Conservation (phyloP, 2,329 filamentous ascomycete species). For the Mycogone perniciosa region DNA sequence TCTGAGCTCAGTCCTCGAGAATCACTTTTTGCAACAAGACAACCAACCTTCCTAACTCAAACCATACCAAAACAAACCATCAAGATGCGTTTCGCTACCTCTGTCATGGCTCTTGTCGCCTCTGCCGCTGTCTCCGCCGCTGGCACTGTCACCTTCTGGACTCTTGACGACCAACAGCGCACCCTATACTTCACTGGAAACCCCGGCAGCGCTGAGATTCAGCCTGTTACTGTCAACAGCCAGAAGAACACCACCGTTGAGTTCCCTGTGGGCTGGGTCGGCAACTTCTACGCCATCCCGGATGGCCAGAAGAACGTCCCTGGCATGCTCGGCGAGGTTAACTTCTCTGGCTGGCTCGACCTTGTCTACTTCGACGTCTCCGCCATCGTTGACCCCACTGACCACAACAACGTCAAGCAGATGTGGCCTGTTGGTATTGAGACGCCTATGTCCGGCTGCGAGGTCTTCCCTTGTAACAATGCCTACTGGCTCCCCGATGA, state of each 20-base stretch:
- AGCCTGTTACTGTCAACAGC: constrained; percentile 34
- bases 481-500: constrained; percentile 50
- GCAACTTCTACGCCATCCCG: constrained; percentile 45
- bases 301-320: constrained; percentile 35
- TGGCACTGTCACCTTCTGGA: constrained; percentile 51
- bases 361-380: constrained; percentile 53
- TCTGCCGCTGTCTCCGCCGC: constrained; percentile 37
- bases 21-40: constrained; percentile 21
- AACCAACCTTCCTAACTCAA: constrained; percentile 7
- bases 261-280: constrained; percentile 40
- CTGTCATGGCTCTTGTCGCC: constrained; percentile 39
- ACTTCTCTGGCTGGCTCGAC: constrained; percentile 42
- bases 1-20: constrained; percentile 18
- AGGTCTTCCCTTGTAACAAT: constrained; percentile 45
- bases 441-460: constrained; percentile 43
- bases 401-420: constrained; percentile 47
- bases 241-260: constrained; percentile 33
- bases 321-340: constrained; percentile 49
- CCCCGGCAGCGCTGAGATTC: constrained; percentile 29
- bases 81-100: constrained; percentile 50
- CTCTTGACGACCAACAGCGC: constrained; percentile 46
- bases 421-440: constrained; percentile 40
- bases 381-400: constrained; percentile 47
- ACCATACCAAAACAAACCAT: constrained; percentile 18
- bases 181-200: constrained; percentile 46